Percentiles rank a stretch among this genome's conserved stretches.
These are phyloP conservation scores for Mucor lusitanicus DNA, from an alignment of 371 early-diverging fungal species.

Conservation along the genomic window DNA sequence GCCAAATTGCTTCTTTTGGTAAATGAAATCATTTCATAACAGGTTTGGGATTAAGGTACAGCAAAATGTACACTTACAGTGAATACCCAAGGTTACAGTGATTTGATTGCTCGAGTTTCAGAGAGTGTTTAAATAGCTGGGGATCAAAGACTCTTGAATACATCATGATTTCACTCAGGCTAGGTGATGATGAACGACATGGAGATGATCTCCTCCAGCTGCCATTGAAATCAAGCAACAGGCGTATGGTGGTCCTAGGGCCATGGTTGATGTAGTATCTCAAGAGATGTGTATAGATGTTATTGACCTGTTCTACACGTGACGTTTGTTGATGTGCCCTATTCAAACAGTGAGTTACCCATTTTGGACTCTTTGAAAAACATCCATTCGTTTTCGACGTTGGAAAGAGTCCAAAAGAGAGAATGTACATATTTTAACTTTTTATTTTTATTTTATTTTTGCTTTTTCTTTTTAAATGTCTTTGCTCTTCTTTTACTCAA, in stretches of 20 bases:
- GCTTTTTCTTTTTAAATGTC: not conserved
- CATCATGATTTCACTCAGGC: not conserved
- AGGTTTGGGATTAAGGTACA: not conserved
- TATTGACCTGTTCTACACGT: not conserved
- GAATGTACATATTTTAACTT: not conserved
- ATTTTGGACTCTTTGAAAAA: constrained; percentile 19
- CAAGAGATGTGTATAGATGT: not conserved
- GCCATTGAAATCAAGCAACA: not conserved
- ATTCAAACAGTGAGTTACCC: constrained; percentile 7
- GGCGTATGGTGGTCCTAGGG: not conserved
- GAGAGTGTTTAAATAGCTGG: not conserved
- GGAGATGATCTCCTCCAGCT: not conserved
- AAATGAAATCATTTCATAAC: not conserved
- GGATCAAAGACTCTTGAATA: no score
- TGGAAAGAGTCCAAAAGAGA: constrained; percentile 1
- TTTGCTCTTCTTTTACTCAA: not conserved
- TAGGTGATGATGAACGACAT: no score
- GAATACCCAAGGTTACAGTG: not conserved
- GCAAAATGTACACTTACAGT: not conserved
- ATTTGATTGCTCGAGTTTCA: not conserved
- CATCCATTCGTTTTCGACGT: constrained; percentile 10
- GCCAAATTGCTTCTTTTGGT: not conserved
- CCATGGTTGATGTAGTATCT: not conserved
- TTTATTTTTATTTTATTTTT: not conserved
- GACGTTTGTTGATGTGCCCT: not conserved